Evolutionary conservation across 2,329 filamentous ascomycete species (phyloP).

Genomic region (Paecilomyces sp.): DNA sequence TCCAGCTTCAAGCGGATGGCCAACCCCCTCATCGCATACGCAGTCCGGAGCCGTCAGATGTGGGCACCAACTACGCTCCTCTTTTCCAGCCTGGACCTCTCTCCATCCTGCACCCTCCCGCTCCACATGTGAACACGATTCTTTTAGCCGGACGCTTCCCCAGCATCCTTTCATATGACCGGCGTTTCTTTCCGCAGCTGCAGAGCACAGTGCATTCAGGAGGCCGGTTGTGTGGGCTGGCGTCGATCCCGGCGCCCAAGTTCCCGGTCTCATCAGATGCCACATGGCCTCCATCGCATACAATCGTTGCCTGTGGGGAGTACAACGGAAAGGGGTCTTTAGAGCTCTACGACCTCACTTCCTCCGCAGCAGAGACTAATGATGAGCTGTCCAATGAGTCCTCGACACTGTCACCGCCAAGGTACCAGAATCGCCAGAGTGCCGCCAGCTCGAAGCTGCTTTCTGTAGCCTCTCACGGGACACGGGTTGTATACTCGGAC

Average conservation of each 20-base stretch:
- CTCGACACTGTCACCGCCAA: conserved; percentile 15
- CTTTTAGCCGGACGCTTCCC: conserved; percentile 86
- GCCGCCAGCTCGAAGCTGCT: conserved; percentile 74
- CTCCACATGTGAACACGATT: conserved; percentile 63
- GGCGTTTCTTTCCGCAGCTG: conserved; percentile 73
- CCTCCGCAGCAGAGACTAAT: conserved; percentile 18
- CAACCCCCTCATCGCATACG: conserved; percentile 30
- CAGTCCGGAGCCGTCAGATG: conserved; percentile 24
- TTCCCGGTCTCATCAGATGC: conserved; percentile 39
- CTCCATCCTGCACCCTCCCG: conserved; percentile 70
- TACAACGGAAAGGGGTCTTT: conserved; percentile 88
- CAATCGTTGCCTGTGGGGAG: conserved; percentile 74
- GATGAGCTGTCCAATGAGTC: conserved; percentile 16
- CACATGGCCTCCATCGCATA: conserved; percentile 49
- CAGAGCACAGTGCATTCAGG: conserved; percentile 77
- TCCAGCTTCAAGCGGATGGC: conserved; percentile 25
- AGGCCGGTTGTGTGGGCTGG: conserved; percentile 66
- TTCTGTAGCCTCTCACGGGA: conserved; percentile 73
- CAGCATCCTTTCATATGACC: conserved; percentile 81
- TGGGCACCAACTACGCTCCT: conserved; percentile 53
- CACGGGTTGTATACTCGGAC: conserved; percentile 74
- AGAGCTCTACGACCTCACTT: conserved; percentile 61
- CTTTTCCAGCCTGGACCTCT: conserved; percentile 75
- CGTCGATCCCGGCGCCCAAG: conserved; percentile 52
- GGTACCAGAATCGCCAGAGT: conserved; percentile 74